A percentile compares a stretch with the other conserved stretches of the same genome.
Conservation (phyloP, 306 rosid genomes). For the Rubus parviflorus region DNA sequence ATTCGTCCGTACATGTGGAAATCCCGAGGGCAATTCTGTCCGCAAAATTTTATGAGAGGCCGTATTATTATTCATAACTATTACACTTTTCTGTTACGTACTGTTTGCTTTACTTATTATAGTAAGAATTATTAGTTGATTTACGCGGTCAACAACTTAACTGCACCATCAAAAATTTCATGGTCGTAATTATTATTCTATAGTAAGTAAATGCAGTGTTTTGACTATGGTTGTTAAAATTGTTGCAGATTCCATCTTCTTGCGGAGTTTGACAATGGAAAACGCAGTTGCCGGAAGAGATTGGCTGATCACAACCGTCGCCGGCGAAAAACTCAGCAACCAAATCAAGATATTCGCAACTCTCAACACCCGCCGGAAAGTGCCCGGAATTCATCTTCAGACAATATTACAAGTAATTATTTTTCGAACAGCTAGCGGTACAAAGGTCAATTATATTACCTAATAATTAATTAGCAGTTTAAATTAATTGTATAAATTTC, state of each 20-base stretch:
- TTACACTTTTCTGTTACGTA: slow-evolving; percentile 51
- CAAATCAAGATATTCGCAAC: slow-evolving; percentile 42
- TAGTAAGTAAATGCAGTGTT: background rate
- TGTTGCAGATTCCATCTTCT: slow-evolving; percentile 79
- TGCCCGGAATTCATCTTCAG: slow-evolving; percentile 33
- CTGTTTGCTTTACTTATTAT: slow-evolving; percentile 41
- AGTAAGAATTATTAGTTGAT: slow-evolving; percentile 13
- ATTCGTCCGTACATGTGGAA: slow-evolving; percentile 55
- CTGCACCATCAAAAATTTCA: background rate
- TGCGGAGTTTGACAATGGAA: slow-evolving; percentile 92
- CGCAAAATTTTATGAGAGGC: slow-evolving; percentile 28
- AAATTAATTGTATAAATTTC: no score
- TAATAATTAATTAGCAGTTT: no score
- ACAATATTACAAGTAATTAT: slow-evolving; percentile 48
- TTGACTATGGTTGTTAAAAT: background rate
- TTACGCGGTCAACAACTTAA: background rate
- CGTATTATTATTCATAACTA: background rate
- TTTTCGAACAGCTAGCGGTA: no score
- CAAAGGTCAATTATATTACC: no score
- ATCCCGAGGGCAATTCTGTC: slow-evolving; percentile 92
- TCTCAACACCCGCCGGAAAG: slow-evolving; percentile 37
- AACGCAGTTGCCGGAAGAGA: slow-evolving; percentile 97
- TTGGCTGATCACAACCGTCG: slow-evolving; percentile 98
- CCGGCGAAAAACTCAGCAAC: slow-evolving; percentile 80
- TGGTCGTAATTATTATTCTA: background rate